phyloP scores from a whole-genome alignment of 2,329 filamentous ascomycete species.

The Xylaria sp. region DNA sequence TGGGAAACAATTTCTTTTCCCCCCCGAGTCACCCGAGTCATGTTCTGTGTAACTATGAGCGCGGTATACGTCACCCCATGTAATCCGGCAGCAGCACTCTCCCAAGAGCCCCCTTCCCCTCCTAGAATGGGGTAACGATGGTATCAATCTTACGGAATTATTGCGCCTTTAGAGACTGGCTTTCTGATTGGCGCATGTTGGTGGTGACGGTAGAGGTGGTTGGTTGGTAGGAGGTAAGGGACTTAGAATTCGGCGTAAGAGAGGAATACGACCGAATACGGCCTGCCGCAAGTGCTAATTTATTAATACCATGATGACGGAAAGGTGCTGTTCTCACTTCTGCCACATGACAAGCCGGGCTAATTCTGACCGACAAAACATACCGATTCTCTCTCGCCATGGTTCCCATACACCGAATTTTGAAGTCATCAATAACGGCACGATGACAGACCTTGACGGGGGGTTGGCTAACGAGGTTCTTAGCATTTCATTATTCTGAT shows the following conservation, averaged over 20 bases:
- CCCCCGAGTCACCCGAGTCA: slow-evolving; percentile 27
- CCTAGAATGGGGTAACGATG: background rate
- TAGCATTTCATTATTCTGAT: background rate
- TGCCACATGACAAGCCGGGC: background rate
- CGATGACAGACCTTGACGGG: background rate
- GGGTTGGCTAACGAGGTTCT: background rate
- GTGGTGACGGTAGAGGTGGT: background rate
- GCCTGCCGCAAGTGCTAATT: background rate
- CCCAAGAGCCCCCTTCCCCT: background rate
- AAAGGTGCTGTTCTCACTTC: background rate
- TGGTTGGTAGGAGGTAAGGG: background rate
- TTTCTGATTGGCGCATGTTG: slow-evolving; percentile 5
- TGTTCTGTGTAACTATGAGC: slow-evolving; percentile 31
- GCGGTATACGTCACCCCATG: slow-evolving; percentile 11
- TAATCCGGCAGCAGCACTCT: slow-evolving; percentile 7
- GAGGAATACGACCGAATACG: background rate
- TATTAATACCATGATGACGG: background rate
- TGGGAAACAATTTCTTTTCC: slow-evolving; percentile 30
- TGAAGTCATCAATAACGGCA: background rate
- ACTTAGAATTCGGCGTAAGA: background rate
- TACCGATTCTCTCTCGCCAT: background rate
- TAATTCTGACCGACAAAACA: background rate
- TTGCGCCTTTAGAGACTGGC: slow-evolving; percentile 6
- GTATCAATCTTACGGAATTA: slow-evolving; percentile 5
- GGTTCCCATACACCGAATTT: background rate